These are phyloP conservation scores for Gossypium longicalyx DNA, from an alignment of 345 rosid species.

Conservation along the genomic window DNA sequence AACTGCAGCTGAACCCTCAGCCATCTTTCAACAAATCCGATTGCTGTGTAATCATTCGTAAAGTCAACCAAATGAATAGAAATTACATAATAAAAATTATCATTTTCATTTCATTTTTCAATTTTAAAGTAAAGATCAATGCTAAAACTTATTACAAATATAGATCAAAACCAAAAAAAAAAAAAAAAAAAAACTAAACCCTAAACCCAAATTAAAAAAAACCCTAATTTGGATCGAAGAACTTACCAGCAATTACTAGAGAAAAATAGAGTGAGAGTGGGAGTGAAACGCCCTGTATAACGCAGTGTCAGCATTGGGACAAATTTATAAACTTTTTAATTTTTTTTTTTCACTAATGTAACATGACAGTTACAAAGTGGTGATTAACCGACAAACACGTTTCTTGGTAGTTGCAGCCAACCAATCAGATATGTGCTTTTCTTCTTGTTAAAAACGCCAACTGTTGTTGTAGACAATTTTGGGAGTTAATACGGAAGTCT, in stretches of 20 bases:
- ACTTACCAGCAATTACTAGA: not conserved
- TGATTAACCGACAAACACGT: not conserved
- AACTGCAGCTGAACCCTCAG: constrained; percentile 43
- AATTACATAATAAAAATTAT: not conserved
- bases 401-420: not conserved
- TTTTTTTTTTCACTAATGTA: not conserved
- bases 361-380: not conserved
- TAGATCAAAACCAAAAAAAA: not conserved
- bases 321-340: not conserved
- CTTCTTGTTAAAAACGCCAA: not conserved
- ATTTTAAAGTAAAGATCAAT: not conserved
- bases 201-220: not conserved
- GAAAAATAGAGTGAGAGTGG: not conserved
- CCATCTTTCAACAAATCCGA: constrained; percentile 33
- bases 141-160: not conserved
- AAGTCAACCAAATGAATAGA: not conserved
- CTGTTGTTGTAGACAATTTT: not conserved
- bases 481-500: not conserved
- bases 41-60: not conserved
- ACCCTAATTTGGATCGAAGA: not conserved
- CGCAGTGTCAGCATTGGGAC: not conserved
- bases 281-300: not conserved
- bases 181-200: not conserved
- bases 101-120: not conserved
- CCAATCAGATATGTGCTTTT: not conserved